Conservation (phyloP, 345 rosid genomes). For the Murraya paniculata region DNA sequence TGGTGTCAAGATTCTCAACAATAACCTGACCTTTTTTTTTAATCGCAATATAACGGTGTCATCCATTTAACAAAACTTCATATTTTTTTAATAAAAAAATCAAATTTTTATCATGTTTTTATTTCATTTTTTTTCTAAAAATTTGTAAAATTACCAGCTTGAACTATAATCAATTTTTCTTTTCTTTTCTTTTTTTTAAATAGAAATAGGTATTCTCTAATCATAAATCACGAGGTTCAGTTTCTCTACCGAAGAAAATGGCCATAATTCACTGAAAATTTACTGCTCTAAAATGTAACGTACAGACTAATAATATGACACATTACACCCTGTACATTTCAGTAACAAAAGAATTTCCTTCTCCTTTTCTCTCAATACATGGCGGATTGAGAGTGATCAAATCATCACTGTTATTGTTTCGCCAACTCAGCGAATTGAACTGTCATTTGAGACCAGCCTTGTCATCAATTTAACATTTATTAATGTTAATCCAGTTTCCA, state of each 20-base stretch:
- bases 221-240: not conserved
- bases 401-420: not conserved
- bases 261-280: not conserved
- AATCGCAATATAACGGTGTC: too few relatives aligned
- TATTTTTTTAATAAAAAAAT: too few relatives aligned
- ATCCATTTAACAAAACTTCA: too few relatives aligned
- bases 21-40: too few relatives aligned
- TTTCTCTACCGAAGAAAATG: not conserved
- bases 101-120: too few relatives aligned
- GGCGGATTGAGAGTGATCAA: not conserved
- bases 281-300: not conserved
- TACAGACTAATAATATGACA: not conserved
- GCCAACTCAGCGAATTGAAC: not conserved
- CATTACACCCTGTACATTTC: slow-evolving; percentile 22
- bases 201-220: not conserved
- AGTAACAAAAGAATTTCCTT: not conserved
- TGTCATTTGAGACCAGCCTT: not conserved
- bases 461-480: not conserved
- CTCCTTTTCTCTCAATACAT: not conserved
- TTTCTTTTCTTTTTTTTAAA: too few relatives aligned
- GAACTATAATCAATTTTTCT: too few relatives aligned
- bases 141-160: too few relatives aligned
- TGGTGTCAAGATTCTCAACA: too few relatives aligned
- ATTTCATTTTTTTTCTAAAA: too few relatives aligned
- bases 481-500: not conserved